Percentiles rank a stretch among this genome's conserved stretches.
These are phyloP conservation scores for Dipteronia sinensis DNA, from an alignment of 345 rosid species.

Conservation along the genomic window DNA sequence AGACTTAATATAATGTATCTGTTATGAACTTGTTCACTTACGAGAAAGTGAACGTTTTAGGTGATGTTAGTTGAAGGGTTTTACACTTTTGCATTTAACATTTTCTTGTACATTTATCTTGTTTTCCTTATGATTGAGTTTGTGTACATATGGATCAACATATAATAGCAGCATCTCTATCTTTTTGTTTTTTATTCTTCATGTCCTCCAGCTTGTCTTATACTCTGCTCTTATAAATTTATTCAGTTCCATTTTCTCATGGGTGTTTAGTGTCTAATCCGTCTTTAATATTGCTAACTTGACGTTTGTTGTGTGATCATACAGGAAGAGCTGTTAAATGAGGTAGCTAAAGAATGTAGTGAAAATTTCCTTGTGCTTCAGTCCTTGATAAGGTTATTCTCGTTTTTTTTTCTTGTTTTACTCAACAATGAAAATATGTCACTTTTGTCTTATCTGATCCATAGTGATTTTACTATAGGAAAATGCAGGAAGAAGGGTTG, in stretches of 20 bases:
- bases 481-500: constrained; percentile 85
- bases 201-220: background rate
- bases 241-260: background rate
- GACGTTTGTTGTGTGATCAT: constrained; percentile 4
- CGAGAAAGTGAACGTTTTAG: background rate
- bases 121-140: background rate
- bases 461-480: constrained; percentile 43
- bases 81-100: background rate
- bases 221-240: background rate
- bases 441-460: background rate
- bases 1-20: background rate
- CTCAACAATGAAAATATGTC: background rate
- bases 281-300: background rate
- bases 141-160: background rate
- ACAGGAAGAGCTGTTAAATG: constrained; percentile 62
- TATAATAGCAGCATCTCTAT: background rate
- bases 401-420: background rate
- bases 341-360: constrained; percentile 57
- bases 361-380: constrained; percentile 61
- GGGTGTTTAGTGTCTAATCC: no score
- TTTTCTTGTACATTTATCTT: background rate
- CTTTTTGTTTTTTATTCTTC: background rate
- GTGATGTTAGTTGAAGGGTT: background rate
- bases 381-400: constrained; percentile 54
- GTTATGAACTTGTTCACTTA: background rate